phyloP scores from a whole-genome alignment of 345 rosid species.

The Eucalyptus grandis region DNA sequence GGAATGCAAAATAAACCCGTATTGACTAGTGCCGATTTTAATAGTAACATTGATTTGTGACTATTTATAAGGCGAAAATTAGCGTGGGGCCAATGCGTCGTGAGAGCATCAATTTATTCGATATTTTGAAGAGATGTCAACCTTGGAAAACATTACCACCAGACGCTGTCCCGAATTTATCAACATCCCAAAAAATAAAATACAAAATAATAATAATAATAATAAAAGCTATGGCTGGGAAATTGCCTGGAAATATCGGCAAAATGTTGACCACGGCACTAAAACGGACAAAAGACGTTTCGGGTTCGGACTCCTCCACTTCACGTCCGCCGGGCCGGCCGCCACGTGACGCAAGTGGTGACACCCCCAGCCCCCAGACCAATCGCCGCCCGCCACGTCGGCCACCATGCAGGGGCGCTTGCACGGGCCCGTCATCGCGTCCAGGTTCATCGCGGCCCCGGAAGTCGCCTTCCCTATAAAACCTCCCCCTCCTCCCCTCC shows the following conservation, averaged over 20 bases:
- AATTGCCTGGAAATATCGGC: neutral
- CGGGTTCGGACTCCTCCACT: neutral
- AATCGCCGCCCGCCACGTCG: conserved; percentile 6
- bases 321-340: neutral
- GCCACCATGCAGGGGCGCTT: neutral
- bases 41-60: neutral
- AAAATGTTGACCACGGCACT: neutral
- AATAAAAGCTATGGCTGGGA: neutral
- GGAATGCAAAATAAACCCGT: accelerated
- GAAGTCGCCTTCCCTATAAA: neutral
- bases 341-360: conserved; percentile 37
- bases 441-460: neutral
- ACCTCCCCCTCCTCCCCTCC: neutral
- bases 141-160: neutral
- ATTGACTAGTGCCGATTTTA: accelerated
- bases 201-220: too few relatives aligned
- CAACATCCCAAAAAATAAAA: neutral
- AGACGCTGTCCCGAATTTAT: neutral
- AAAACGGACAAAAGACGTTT: neutral
- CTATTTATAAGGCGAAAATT: neutral
- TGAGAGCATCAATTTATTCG: neutral
- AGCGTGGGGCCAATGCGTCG: accelerated
- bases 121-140: too few relatives aligned
- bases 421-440: neutral
- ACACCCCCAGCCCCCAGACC: neutral